These are phyloP conservation scores for Populus ilicifolia DNA, from an alignment of 345 rosid genomes.

Conservation along the genomic window DNA sequence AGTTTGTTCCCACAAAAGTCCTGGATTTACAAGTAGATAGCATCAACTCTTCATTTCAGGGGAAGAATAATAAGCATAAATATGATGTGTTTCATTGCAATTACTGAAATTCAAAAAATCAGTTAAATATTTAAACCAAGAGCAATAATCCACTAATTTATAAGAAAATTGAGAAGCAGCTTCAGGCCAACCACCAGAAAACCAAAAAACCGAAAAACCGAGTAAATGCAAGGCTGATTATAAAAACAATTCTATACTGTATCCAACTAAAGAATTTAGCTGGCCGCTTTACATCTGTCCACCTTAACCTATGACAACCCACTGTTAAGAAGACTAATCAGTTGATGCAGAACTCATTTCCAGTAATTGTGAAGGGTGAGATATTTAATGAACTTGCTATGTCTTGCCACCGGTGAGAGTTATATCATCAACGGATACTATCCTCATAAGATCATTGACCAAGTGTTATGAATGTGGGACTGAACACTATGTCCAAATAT, in stretches of 20 bases:
- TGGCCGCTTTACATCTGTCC: not conserved
- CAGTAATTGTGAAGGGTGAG: not conserved
- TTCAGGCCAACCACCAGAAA: not conserved
- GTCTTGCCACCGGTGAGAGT: not conserved
- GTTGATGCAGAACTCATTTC: not conserved
- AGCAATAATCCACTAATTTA: not conserved
- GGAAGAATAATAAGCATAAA: not conserved
- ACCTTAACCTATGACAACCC: conserved; percentile 1
- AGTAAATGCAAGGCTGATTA: not conserved
- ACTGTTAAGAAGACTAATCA: not conserved
- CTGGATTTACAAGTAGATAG: conserved; percentile 39
- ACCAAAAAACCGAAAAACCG: not conserved
- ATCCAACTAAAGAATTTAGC: not conserved
- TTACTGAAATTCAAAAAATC: not conserved
- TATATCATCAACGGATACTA: not conserved
- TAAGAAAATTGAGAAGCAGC: not conserved
- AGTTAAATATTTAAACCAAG: conserved; percentile 1
- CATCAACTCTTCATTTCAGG: conserved; percentile 11
- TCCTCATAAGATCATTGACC: not conserved
- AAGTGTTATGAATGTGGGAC: not conserved
- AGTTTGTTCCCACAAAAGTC: conserved; percentile 84
- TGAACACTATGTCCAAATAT: not conserved
- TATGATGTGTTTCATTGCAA: not conserved
- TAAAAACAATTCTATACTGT: not conserved
- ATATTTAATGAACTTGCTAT: not conserved